Evolutionary conservation across 192 early-diverging fungal genomes (phyloP).

Genomic region (Dimargaris xerosporica): DNA sequence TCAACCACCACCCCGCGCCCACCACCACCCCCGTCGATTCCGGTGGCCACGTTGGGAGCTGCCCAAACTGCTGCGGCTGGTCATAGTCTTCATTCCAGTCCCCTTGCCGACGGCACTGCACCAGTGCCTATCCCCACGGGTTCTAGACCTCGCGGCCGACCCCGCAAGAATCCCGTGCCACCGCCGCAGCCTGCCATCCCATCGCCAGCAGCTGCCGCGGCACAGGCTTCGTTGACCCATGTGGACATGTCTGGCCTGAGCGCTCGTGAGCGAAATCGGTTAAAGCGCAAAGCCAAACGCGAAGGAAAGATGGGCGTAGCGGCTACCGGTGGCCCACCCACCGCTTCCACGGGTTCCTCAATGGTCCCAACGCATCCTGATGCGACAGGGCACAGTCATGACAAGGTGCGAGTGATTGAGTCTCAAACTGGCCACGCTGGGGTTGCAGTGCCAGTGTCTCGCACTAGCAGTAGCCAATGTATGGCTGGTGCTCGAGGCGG

Average conservation of each 20-base stretch:
- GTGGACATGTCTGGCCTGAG: constrained; percentile 66
- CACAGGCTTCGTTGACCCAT: not conserved
- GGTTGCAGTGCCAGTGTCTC: no score
- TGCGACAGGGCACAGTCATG: no score
- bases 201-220: constrained; percentile 14
- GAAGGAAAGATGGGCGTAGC: constrained; percentile 57
- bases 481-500: no score
- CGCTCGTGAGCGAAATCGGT: constrained; percentile 69
- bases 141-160: constrained; percentile 10
- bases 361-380: no score
- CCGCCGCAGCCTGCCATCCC: constrained; percentile 16
- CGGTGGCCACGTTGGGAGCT: not conserved
- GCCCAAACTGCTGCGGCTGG: not conserved
- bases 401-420: no score
- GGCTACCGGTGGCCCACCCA: no score
- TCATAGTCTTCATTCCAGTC: no score
- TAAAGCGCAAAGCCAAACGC: constrained; percentile 77
- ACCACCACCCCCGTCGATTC: not conserved
- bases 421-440: no score
- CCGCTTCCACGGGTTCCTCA: no score
- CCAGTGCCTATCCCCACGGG: constrained; percentile 16
- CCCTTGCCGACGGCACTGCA: no score
- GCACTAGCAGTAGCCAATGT: no score
- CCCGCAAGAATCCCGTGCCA: constrained; percentile 16
- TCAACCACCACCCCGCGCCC: not conserved